Evolutionary conservation across 352 stramenopile species (phyloP), one percentile per base, ranked within the genome.

Genomic region (Salisapilia sapeloensis): DNA sequence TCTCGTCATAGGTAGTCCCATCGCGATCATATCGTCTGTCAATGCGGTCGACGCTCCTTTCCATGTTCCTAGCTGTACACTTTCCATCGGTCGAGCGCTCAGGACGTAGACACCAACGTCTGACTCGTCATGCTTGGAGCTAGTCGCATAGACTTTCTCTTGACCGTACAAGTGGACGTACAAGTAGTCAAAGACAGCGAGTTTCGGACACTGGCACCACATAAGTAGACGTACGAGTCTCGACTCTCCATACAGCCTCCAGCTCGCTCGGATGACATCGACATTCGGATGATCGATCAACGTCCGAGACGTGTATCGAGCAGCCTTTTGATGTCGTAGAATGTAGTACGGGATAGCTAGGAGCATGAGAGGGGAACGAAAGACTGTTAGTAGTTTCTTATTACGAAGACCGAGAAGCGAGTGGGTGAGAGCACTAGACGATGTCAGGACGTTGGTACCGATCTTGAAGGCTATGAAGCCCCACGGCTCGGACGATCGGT

Each of bases 391-490:
- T 35, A 86, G 41, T n/a, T 46, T 53, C 40, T 76, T 82, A 48
- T 80, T 80, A 18, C 57, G 51, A 11, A 42, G 33, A 1, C 64
- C 74, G 5, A 91, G 24, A 25, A 91, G 53, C 10, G 63, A 77
- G 28, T 86, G 71, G 0, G 71, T 61, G 42, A 84, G 84, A 1
- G 69, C 67, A 28, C 70, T 86, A 1, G 69, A 86, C 1, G 75
- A 71, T 2, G 45, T 78, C 12, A 91, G 39, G 22, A 84, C 69
- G 27, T 79, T 82, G 4, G 64, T 81, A 16, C 75, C 75, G 10
- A 80, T 69, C 40, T 91, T 91, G 40, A 91, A 91, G 12, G 52
- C 50, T 9, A 63, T 91, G 36, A 91, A 76, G 0, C 75, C 75
- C 13, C 63, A 47, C 2, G 71, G 71, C 42, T 91, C 75, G 6